phyloP scores from a whole-genome alignment of 2,329 filamentous ascomycete genomes.

The Neoscytalidium dimidiatum region DNA sequence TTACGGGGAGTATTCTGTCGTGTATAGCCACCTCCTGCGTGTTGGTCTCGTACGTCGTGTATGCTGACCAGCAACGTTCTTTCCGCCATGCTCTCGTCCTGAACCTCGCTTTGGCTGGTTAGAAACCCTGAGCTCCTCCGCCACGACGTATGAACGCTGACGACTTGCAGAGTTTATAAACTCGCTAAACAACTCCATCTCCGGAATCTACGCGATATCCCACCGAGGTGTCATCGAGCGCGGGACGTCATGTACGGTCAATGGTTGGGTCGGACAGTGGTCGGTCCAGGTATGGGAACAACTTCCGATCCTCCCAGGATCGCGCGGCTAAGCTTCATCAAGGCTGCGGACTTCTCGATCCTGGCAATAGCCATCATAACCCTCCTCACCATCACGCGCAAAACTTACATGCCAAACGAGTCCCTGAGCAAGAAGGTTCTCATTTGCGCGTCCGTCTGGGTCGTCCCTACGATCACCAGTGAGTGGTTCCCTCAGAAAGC shows the following conservation, averaged over 20 bases:
- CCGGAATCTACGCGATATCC: slow-evolving; percentile 37
- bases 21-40: slow-evolving; percentile 22
- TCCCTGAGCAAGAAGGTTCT: slow-evolving; percentile 31
- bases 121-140: neutral
- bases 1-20: slow-evolving; percentile 27
- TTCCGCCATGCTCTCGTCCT: slow-evolving; percentile 30
- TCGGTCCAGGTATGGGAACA: slow-evolving; percentile 36
- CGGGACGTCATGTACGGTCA: slow-evolving; percentile 41
- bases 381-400: slow-evolving; percentile 42
- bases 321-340: slow-evolving; percentile 10
- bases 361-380: slow-evolving; percentile 48
- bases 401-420: slow-evolving; percentile 34
- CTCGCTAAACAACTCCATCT: slow-evolving; percentile 46
- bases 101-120: slow-evolving; percentile 28
- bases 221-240: slow-evolving; percentile 28
- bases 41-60: slow-evolving; percentile 26
- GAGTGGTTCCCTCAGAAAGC: slow-evolving; percentile 24
- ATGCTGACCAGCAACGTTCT: slow-evolving; percentile 23
- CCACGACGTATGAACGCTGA: neutral
- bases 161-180: slow-evolving; percentile 47
- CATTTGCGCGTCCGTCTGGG: slow-evolving; percentile 44
- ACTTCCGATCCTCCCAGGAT: neutral
- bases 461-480: slow-evolving; percentile 43
- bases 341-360: slow-evolving; percentile 42
- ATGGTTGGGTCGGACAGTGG: slow-evolving; percentile 49